Percentiles rank a stretch among this genome's conserved stretches.
Evolutionary conservation across 306 rosid species (phyloP).

Genomic region (Trifolium pratense): DNA sequence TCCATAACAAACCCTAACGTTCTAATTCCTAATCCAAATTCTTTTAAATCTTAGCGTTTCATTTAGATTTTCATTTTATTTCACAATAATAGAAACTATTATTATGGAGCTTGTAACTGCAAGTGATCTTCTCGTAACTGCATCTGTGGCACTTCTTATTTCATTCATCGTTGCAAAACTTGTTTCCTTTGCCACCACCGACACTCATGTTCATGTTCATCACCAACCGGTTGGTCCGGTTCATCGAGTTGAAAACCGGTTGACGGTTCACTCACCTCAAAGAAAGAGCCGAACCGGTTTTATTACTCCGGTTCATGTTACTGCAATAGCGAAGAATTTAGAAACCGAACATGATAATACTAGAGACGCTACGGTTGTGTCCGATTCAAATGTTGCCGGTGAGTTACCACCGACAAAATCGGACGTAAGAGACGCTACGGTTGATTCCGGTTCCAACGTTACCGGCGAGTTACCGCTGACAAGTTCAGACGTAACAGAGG

Average conservation of each 20-base stretch:
- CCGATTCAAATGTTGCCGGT: too few relatives aligned
- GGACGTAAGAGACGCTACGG: too few relatives aligned
- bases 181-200: conserved; percentile 52
- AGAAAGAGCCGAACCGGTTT: conserved; percentile 45
- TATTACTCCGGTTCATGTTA: conserved; percentile 9
- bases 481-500: too few relatives aligned
- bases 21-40: neutral
- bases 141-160: conserved; percentile 58
- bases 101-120: conserved; percentile 62
- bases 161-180: conserved; percentile 65
- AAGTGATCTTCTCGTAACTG: conserved; percentile 57
- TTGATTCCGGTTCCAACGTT: too few relatives aligned
- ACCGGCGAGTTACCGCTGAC: neutral
- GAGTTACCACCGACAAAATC: neutral
- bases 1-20: neutral
- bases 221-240: conserved; percentile 36
- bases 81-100: too few relatives aligned
- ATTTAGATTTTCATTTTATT: neutral
- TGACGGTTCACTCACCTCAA: conserved; percentile 40
- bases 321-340: neutral
- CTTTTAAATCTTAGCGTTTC: neutral
- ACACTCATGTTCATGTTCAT: neutral
- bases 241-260: neutral
- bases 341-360: neutral
- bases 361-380: neutral